Conservation (phyloP, 2,329 filamentous ascomycete species). For the Talaromyces atroroseus region DNA sequence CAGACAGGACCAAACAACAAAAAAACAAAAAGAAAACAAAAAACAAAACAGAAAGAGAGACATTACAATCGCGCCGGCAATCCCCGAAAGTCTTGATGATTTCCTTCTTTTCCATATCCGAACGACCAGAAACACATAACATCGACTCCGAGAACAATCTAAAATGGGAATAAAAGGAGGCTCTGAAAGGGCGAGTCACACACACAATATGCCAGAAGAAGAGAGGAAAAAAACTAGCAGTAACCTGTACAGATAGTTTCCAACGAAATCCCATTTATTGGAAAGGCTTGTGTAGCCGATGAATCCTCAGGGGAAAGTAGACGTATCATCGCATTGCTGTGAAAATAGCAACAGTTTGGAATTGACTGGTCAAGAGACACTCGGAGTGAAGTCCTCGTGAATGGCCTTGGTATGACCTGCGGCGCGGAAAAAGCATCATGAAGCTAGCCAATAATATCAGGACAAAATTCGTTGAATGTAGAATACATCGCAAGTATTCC, state of each 20-base stretch:
- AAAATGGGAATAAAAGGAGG: neutral
- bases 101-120: neutral
- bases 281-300: neutral
- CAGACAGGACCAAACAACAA: no score
- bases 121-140: neutral
- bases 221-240: neutral
- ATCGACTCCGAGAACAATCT: neutral
- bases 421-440: neutral
- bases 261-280: neutral
- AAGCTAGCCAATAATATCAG: neutral
- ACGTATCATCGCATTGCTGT: neutral
- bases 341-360: neutral
- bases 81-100: neutral
- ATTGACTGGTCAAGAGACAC: neutral
- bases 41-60: neutral
- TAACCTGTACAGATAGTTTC: neutral
- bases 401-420: neutral
- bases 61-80: constrained; percentile 4
- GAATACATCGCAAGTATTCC: neutral
- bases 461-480: neutral
- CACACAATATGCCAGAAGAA: neutral
- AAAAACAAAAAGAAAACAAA: neutral
- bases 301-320: neutral
- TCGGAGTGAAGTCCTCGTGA: neutral
- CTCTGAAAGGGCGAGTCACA: neutral